Conservation (phyloP, 495 filamentous ascomycete genomes). For the Rostrohypoxylon terebratum region DNA sequence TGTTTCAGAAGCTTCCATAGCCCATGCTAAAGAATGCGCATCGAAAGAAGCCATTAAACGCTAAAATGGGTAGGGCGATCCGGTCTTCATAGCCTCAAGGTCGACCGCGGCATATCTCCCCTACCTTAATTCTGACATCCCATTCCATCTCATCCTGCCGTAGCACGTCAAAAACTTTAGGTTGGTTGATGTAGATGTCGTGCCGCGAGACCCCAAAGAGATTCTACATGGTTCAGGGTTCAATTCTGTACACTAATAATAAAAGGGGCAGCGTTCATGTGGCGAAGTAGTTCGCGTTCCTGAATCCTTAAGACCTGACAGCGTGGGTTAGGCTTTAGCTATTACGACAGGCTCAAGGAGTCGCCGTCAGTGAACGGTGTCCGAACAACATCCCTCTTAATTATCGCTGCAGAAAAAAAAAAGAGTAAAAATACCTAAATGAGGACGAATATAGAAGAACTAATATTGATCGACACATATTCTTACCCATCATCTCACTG, state of each 20-base stretch:
- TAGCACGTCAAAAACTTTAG: slow-evolving; percentile 35
- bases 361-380: slow-evolving; percentile 30
- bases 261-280: slow-evolving; percentile 44
- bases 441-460: slow-evolving; percentile 3
- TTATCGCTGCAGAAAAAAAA: slow-evolving; percentile 14
- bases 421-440: not conserved
- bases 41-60: slow-evolving; percentile 45
- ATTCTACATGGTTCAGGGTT: slow-evolving; percentile 47
- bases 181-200: slow-evolving; percentile 46
- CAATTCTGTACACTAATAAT: slow-evolving; percentile 38
- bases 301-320: slow-evolving; percentile 37
- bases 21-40: slow-evolving; percentile 45
- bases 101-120: slow-evolving; percentile 33
- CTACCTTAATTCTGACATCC: slow-evolving; percentile 42
- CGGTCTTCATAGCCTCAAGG: slow-evolving; percentile 36
- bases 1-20: slow-evolving; percentile 47
- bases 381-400: slow-evolving; percentile 17
- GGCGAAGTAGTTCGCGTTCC: slow-evolving; percentile 43
- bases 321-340: not conserved
- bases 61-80: slow-evolving; percentile 44
- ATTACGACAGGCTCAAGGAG: slow-evolving; percentile 25
- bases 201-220: slow-evolving; percentile 42
- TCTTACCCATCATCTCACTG: not conserved
- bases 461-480: slow-evolving; percentile 7
- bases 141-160: slow-evolving; percentile 22